These are phyloP conservation scores for Ailanthus altissimus DNA, from an alignment of 345 rosid species.

Conservation along the genomic window DNA sequence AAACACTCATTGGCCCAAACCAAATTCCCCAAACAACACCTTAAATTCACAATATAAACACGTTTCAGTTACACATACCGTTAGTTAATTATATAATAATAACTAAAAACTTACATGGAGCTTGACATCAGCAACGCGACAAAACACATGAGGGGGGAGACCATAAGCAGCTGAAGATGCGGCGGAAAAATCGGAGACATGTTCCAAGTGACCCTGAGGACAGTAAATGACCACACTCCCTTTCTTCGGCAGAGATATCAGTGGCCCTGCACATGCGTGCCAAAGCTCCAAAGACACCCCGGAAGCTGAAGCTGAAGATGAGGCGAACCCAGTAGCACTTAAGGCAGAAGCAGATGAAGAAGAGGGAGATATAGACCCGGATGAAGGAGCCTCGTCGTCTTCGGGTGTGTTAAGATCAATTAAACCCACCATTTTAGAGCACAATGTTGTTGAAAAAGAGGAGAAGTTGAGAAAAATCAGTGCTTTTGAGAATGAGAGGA, in stretches of 20 bases:
- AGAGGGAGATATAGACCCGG: conserved; percentile 61
- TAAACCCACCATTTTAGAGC: conserved; percentile 64
- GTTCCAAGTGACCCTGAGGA: conserved; percentile 96
- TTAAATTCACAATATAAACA: neutral
- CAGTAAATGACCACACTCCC: conserved; percentile 83
- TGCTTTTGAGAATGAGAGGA: conserved; percentile 3
- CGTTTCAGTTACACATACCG: neutral
- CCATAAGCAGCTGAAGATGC: conserved; percentile 57
- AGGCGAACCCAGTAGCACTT: conserved; percentile 34
- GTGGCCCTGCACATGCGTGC: conserved; percentile 99
- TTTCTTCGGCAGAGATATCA: conserved; percentile 79
- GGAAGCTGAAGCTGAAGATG: conserved; percentile 39
- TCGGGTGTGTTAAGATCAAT: conserved; percentile 94
- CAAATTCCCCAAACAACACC: neutral
- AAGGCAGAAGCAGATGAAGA: conserved; percentile 55
- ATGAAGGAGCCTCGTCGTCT: conserved; percentile 80
- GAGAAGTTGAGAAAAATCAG: neutral
- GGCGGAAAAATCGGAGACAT: conserved; percentile 66
- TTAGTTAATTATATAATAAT: neutral
- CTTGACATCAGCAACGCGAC: conserved; percentile 93
- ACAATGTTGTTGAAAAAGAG: neutral
- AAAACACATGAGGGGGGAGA: conserved; percentile 76
- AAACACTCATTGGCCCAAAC: conserved; percentile 3
- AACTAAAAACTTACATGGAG: conserved; percentile 65
- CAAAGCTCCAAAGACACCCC: conserved; percentile 90